These are phyloP conservation scores for Leccinum griseonigrum DNA, from an alignment of 1,284 basidiomycete species.

Conservation along the genomic window DNA sequence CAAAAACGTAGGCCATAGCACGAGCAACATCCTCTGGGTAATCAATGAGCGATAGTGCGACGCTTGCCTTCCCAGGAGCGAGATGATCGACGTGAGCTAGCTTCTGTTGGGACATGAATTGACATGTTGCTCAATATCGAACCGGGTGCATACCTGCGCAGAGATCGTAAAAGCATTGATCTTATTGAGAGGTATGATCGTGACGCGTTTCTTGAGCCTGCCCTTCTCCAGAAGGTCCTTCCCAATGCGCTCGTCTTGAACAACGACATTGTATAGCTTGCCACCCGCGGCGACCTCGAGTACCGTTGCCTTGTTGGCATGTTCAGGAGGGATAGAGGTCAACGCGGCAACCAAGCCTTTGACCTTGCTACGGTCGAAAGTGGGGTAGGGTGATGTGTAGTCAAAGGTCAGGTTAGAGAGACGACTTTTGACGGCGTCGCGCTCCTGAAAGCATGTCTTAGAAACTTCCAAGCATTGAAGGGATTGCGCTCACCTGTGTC, in stretches of 20 bases:
- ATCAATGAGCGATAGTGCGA: conserved; percentile 87
- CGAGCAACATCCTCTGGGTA: conserved; percentile 83
- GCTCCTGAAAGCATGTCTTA: conserved; percentile 47
- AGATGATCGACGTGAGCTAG: conserved; percentile 71
- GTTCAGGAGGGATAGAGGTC: conserved; percentile 67
- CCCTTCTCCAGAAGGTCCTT: conserved; percentile 85
- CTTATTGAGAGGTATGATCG: conserved; percentile 93
- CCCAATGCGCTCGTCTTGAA: conserved; percentile 88
- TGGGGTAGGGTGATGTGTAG: conserved; percentile 75
- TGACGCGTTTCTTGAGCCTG: conserved; percentile 85
- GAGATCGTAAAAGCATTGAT: conserved; percentile 74
- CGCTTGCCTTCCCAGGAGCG: conserved; percentile 82
- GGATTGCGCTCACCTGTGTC: conserved; percentile 55
- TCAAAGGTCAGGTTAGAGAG: conserved; percentile 82
- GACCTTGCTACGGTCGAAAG: conserved; percentile 86
- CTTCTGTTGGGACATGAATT: conserved; percentile 50
- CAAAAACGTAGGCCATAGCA: conserved; percentile 95
- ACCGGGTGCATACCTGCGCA: conserved; percentile 48
- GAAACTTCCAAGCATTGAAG: not conserved
- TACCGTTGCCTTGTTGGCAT: conserved; percentile 83
- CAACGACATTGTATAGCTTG: conserved; percentile 93
- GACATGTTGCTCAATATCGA: not conserved
- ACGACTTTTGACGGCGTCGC: conserved; percentile 69
- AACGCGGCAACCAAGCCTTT: conserved; percentile 93
- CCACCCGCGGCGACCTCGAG: conserved; percentile 93